Base-by-base conservation (phyloP, 2,329 filamentous ascomycete species). In the Aspergillus brasiliensis region DNA sequence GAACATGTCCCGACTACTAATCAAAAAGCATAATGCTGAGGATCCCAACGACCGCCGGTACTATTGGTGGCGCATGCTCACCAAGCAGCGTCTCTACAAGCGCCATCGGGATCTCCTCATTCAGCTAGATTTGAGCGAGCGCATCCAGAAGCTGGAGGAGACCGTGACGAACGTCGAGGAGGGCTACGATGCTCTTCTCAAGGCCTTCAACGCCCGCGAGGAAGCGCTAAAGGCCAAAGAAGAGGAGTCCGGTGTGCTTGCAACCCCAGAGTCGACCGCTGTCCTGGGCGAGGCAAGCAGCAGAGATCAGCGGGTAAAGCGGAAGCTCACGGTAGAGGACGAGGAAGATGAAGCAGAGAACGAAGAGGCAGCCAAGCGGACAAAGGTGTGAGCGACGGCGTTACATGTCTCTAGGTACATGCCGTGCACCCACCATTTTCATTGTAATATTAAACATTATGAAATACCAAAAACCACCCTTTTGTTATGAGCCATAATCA, bases 51-150 rank as follows among this genome's bases (percentile, higher is more conserved):
- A 89, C 66, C 76, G 83, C 11, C 78, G 80, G 31, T 89, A 87
- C 73, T 88, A 86, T 72, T 87, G 87, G 77, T 89, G 86, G 86
- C 81, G 86, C 5, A 75, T 88, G 65, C 80, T 87, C 28, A 80
- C 85, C 37, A 89, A 89, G 71, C 83, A 88, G 64, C 80, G 86
- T 17, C 80, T 89, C 15, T 87, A 84, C 72, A 81, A 84, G 64
- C 83, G 84, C 65, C 86, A 87, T 60, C 79, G 80, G 34, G 86
- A 89, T 67, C 73, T 82, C 37, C 75, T 89, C 19, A 79, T 81
- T n/a, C 85, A 88, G 69, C 65, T 88, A 58, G 85, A 88, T 52
- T 72, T 76, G 17, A 75, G 76, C 21, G 86, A 88, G 59, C 78
- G 84, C 17, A 78, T 85, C 0, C 80, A 86, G 61, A 86, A 85